A percentile compares a stretch with the other conserved stretches of the same genome.
These are phyloP conservation scores for Chimonanthus salicifolius DNA, from an alignment of 164 flowering plant species.

Conservation along the genomic window DNA sequence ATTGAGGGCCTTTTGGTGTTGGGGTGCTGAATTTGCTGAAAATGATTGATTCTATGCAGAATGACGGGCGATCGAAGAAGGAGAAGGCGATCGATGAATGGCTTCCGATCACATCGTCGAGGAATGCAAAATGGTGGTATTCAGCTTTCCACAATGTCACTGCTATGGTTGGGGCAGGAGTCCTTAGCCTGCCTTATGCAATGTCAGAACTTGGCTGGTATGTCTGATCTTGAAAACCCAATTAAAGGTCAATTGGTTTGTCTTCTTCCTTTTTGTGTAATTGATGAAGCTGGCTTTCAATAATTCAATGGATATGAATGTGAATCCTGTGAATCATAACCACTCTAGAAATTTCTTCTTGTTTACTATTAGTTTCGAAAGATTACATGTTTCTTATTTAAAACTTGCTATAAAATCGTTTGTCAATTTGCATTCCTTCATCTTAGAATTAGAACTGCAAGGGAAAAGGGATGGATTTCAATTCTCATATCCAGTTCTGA, in stretches of 20 bases:
- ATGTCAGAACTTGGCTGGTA: conserved; percentile 68
- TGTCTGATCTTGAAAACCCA: not conserved
- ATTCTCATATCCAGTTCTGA: not conserved
- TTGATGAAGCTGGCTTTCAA: too few relatives aligned
- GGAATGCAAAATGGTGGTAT: conserved; percentile 59
- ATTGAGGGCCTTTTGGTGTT: not conserved
- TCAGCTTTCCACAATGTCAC: conserved; percentile 70
- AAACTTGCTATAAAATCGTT: not conserved
- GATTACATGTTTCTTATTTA: not conserved
- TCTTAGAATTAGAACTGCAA: not conserved
- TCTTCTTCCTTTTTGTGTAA: not conserved
- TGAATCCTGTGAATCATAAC: too few relatives aligned
- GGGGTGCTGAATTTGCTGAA: not conserved
- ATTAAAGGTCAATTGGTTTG: not conserved
- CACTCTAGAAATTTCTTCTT: too few relatives aligned
- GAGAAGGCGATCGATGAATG: conserved; percentile 40
- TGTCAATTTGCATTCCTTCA: not conserved
- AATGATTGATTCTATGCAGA: not conserved
- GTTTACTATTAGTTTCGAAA: not conserved
- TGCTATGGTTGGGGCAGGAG: conserved; percentile 72
- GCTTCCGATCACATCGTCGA: conserved; percentile 53
- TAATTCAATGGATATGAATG: too few relatives aligned
- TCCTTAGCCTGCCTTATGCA: conserved; percentile 59
- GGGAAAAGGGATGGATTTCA: not conserved
- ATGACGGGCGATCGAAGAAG: conserved; percentile 2